These are phyloP conservation scores for Leucosporidium yakuticum DNA, from an alignment of 768 basidiomycete genomes.

Conservation along the genomic window DNA sequence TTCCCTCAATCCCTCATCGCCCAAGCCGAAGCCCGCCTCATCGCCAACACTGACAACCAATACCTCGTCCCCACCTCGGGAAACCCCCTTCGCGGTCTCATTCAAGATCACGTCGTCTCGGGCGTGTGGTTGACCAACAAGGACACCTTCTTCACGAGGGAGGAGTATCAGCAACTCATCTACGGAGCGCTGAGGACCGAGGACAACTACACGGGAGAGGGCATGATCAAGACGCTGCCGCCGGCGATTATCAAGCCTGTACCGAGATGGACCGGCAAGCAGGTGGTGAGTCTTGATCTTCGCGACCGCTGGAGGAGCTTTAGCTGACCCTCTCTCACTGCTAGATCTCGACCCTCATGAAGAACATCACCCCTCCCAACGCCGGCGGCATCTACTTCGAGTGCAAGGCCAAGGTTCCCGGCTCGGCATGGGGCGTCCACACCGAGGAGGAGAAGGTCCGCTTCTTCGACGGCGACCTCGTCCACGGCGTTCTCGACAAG, in stretches of 20 bases:
- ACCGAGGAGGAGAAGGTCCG: slow-evolving; percentile 78
- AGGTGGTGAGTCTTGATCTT: slow-evolving; percentile 64
- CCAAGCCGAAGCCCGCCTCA: slow-evolving; percentile 83
- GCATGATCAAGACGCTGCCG: slow-evolving; percentile 71
- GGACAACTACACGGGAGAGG: slow-evolving; percentile 56
- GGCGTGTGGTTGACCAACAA: slow-evolving; percentile 99
- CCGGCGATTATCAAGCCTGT: slow-evolving; percentile 87
- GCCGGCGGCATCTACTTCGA: slow-evolving; percentile 76
- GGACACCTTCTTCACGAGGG: slow-evolving; percentile 87
- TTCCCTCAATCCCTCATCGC: slow-evolving; percentile 97
- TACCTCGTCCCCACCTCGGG: slow-evolving; percentile 99
- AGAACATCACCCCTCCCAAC: slow-evolving; percentile 77
- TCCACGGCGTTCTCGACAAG: slow-evolving; percentile 93
- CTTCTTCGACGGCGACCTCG: slow-evolving; percentile 85
- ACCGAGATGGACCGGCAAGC: slow-evolving; percentile 95
- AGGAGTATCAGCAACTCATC: slow-evolving; percentile 91
- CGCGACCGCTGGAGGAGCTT: not conserved
- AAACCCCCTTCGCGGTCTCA: slow-evolving; percentile 91
- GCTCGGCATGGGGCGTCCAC: slow-evolving; percentile 54
- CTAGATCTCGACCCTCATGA: slow-evolving; percentile 87
- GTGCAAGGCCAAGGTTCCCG: slow-evolving; percentile 83
- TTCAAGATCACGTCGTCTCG: slow-evolving; percentile 97
- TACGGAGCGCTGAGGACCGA: slow-evolving; percentile 92
- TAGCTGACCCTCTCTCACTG: slow-evolving; percentile 1
- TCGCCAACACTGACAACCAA: slow-evolving; percentile 97